Evolutionary conservation across 31 red algal genomes (phyloP).

Genomic region (Porphyra umbilicalis): DNA sequence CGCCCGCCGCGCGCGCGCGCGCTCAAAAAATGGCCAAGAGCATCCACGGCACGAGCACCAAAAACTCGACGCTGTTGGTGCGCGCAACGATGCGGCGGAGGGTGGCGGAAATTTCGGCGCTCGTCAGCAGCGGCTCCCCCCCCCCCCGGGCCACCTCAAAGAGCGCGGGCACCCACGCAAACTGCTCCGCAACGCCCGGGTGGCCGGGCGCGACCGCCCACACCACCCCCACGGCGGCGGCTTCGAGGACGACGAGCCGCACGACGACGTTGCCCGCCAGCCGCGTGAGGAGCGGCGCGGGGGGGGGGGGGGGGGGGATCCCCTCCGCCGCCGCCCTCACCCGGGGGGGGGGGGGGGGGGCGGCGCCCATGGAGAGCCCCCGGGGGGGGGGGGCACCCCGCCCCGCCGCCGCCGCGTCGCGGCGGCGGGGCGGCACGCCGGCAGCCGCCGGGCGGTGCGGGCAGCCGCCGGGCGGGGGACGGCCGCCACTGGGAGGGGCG

Average conservation of each 20-base stretch:
- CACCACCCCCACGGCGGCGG: background rate
- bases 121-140: background rate
- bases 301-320: background rate
- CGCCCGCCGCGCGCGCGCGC: background rate
- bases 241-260: background rate
- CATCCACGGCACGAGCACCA: background rate
- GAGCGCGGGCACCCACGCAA: background rate
- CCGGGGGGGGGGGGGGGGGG: background rate
- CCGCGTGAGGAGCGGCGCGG: background rate
- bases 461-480: too few species aligned
- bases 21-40: background rate
- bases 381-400: too few species aligned
- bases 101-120: background rate
- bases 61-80: background rate
- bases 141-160: background rate
- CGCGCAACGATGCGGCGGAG: background rate
- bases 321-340: background rate
- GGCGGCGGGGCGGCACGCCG: background rate
- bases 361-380: background rate
- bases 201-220: background rate
- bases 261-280: background rate
- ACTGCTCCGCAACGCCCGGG: background rate
- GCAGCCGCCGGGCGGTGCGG: background rate
- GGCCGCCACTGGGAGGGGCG: too few species aligned
- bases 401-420: too few species aligned